Conservation (phyloP, 192 early-diverging fungal species). For the Umbelopsis sp. region DNA sequence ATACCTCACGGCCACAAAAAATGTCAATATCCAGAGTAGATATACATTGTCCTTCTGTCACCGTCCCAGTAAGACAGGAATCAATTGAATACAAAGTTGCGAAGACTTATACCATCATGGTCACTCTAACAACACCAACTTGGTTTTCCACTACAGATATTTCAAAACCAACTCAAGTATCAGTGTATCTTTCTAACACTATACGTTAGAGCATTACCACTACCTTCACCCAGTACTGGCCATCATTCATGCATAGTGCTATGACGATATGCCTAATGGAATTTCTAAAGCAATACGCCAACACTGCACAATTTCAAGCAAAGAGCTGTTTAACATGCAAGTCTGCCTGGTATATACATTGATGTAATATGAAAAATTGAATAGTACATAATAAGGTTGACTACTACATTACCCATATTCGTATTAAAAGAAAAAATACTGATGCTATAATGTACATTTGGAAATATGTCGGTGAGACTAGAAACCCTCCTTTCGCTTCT, state of each 20-base stretch:
- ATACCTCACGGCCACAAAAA: no score
- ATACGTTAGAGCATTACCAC: background rate
- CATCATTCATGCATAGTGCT: background rate
- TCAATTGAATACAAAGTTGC: no score
- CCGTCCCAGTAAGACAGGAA: no score
- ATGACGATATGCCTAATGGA: background rate
- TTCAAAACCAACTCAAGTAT: background rate
- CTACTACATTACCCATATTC: background rate
- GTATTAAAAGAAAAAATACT: background rate
- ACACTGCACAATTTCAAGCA: no score
- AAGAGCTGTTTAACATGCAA: no score
- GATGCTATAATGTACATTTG: background rate
- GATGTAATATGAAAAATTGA: no score
- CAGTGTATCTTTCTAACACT: background rate
- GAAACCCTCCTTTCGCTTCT: constrained; percentile 7
- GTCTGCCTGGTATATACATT: no score
- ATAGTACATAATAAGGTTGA: background rate
- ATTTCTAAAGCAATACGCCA: no score
- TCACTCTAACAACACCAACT: no score
- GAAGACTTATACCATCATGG: no score
- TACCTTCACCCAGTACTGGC: background rate
- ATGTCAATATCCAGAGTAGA: no score
- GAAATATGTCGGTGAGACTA: background rate
- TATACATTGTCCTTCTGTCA: no score
- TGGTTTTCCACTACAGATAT: background rate